These are phyloP conservation scores for Ophiostoma quercus DNA, from an alignment of 2,329 filamentous ascomycete genomes.

Conservation along the genomic window DNA sequence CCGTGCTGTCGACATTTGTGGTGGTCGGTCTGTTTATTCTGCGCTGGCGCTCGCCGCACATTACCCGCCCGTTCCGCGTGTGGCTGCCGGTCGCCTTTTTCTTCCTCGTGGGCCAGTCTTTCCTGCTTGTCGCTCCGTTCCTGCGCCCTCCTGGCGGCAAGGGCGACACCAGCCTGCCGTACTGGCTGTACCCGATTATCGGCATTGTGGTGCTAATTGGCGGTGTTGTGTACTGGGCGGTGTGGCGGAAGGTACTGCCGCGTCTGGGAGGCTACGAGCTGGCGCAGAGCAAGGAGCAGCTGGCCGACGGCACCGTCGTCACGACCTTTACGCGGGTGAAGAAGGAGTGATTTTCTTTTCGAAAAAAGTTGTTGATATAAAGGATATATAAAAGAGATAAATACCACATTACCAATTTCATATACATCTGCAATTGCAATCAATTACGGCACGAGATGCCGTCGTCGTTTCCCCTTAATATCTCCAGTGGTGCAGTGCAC, in stretches of 20 bases:
- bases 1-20: constrained; percentile 52
- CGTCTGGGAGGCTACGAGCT: constrained; percentile 51
- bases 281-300: constrained; percentile 26
- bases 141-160: constrained; percentile 45
- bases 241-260: constrained; percentile 31
- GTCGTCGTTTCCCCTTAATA: neutral
- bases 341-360: neutral
- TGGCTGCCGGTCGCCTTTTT: constrained; percentile 49
- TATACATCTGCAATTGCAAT: neutral
- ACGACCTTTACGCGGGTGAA: constrained; percentile 26
- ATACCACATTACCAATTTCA: neutral
- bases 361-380: neutral
- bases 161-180: constrained; percentile 36
- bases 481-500: neutral
- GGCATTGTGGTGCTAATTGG: constrained; percentile 38
- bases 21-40: constrained; percentile 37
- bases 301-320: constrained; percentile 31
- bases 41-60: constrained; percentile 40
- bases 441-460: neutral
- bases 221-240: constrained; percentile 36
- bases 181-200: constrained; percentile 42
- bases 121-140: constrained; percentile 41
- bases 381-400: neutral
- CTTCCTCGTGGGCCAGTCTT: constrained; percentile 38
- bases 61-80: constrained; percentile 51